A percentile compares a stretch with the other conserved stretches of the same genome.
Evolutionary conservation across 768 basidiomycete genomes (phyloP).

Genomic region (Favolaschia claudopus): DNA sequence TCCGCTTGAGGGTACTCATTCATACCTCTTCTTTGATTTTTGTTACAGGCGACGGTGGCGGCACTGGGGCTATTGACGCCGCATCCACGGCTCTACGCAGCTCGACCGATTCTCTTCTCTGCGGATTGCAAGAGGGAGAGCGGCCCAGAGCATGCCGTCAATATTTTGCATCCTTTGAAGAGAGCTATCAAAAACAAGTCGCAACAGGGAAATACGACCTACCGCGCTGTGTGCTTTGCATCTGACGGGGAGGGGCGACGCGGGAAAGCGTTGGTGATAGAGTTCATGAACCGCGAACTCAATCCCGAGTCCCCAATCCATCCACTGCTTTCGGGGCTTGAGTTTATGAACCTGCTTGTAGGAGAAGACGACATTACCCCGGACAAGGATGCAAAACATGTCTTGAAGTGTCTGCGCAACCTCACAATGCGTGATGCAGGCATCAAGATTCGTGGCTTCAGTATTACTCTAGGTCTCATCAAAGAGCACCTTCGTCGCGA

Average conservation of each 20-base stretch:
- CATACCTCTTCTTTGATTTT: too few species aligned
- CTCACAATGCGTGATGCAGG: too few species aligned
- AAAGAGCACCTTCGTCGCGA: too few species aligned
- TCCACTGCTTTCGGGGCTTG: neutral
- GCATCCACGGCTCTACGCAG: constrained; percentile 3
- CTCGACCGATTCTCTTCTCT: neutral
- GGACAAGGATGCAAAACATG: too few species aligned
- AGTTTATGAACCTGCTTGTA: too few species aligned
- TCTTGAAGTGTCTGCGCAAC: too few species aligned
- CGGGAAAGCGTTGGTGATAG: constrained; percentile 1
- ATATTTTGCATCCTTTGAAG: neutral
- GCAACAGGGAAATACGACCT: neutral
- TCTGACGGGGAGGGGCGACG: constrained; percentile 5
- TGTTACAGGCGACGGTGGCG: too few species aligned
- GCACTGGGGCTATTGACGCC: too few species aligned
- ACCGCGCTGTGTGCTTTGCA: neutral
- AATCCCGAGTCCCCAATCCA: neutral
- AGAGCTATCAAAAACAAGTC: neutral
- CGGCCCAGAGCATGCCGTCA: neutral
- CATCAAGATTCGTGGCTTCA: too few species aligned
- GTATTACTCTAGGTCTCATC: too few species aligned
- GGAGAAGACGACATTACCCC: too few species aligned
- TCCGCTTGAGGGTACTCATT: too few species aligned
- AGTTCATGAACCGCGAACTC: constrained; percentile 2
- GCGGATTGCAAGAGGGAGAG: neutral